Evolutionary conservation across 179 eudicot genomes (phyloP).

Genomic region (Amaranthus tricolor): DNA sequence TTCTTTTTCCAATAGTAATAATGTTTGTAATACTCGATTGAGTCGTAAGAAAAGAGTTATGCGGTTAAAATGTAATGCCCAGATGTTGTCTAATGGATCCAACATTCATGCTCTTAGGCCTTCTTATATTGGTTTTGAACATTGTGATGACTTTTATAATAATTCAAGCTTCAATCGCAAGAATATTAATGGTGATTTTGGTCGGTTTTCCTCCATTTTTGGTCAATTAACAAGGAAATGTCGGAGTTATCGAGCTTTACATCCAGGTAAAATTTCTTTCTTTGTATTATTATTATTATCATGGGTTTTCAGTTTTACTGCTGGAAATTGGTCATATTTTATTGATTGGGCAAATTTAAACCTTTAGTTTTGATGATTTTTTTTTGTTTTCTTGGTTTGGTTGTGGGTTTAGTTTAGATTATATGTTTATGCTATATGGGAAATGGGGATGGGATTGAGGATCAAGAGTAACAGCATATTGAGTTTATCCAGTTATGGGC

Average conservation of each 20-base stretch:
- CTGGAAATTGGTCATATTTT: neutral
- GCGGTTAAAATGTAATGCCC: conserved; percentile 30
- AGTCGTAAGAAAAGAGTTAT: conserved; percentile 23
- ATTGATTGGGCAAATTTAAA: neutral
- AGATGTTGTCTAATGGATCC: conserved; percentile 30
- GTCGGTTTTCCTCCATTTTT: conserved; percentile 30
- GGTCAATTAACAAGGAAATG: conserved; percentile 41
- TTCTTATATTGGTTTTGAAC: conserved; percentile 47
- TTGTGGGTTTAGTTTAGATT: conserved; percentile 22
- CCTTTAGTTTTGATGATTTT: neutral
- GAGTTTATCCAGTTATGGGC: conserved; percentile 4
- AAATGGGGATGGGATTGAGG: conserved; percentile 1
- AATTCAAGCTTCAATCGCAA: conserved; percentile 5
- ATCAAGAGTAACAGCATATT: conserved; percentile 8
- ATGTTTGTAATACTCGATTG: conserved; percentile 12
- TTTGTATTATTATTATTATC: neutral
- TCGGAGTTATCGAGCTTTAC: conserved; percentile 39
- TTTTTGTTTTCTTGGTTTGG: neutral
- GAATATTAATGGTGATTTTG: conserved; percentile 16
- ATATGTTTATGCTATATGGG: conserved; percentile 4
- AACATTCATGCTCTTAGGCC: conserved; percentile 40
- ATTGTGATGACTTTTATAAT: conserved; percentile 44
- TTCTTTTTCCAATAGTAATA: conserved; percentile 12
- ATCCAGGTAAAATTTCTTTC: conserved; percentile 40
- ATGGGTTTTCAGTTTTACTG: neutral